phyloP scores from a whole-genome alignment of 2,329 filamentous ascomycete genomes.

The Teratosphaeria zuluensis region DNA sequence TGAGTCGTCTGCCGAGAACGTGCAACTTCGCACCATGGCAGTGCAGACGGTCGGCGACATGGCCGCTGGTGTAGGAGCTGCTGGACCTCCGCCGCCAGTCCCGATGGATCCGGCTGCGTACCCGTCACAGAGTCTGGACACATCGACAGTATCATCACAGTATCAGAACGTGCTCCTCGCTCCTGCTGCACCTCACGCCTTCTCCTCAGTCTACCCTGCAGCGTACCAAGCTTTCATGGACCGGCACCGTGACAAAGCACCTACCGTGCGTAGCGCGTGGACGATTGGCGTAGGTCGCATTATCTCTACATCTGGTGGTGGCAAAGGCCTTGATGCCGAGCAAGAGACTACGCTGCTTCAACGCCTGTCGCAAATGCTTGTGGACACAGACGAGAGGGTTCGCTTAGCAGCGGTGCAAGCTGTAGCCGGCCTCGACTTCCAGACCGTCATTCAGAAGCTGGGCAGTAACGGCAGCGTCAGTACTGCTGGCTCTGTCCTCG shows the following conservation, averaged over 20 bases:
- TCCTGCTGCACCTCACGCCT: constrained; percentile 79
- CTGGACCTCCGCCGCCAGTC: constrained; percentile 66
- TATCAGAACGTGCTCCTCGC: constrained; percentile 59
- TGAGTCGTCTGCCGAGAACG: constrained; percentile 81
- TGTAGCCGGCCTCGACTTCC: constrained; percentile 70
- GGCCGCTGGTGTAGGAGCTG: constrained; percentile 84
- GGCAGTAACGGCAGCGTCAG: constrained; percentile 65
- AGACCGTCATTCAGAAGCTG: constrained; percentile 72
- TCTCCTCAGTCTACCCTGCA: constrained; percentile 67
- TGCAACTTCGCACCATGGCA: constrained; percentile 74
- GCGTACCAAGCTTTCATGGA: constrained; percentile 80
- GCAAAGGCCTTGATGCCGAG: constrained; percentile 73
- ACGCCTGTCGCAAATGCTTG: constrained; percentile 64
- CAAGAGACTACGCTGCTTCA: constrained; percentile 70
- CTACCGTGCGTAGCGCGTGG: constrained; percentile 77
- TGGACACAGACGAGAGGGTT: constrained; percentile 84
- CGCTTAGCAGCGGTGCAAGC: constrained; percentile 80
- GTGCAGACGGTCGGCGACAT: constrained; percentile 94
- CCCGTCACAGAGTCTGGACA: constrained; percentile 54
- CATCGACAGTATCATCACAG: constrained; percentile 32
- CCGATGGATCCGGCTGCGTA: constrained; percentile 73
- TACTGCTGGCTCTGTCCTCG: constrained; percentile 68
- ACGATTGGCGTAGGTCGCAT: constrained; percentile 76
- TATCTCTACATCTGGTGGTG: constrained; percentile 80
- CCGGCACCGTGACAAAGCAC: constrained; percentile 76